Base-by-base conservation (phyloP, 2,329 filamentous ascomycete genomes). In the Claviceps sorghi region DNA sequence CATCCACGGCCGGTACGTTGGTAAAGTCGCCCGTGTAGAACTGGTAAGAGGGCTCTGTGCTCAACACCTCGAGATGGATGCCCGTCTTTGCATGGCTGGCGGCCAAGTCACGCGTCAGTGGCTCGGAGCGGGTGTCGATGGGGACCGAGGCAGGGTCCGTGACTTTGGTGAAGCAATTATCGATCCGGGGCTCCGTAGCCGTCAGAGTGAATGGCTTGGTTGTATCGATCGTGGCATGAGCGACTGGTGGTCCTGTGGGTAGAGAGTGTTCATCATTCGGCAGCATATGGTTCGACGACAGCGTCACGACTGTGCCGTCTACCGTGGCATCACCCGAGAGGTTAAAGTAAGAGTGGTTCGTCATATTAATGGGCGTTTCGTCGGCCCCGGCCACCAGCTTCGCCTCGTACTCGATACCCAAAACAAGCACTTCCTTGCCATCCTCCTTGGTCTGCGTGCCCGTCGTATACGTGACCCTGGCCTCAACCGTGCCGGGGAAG, bases 11-110 rank as follows among this genome's bases (percentile, higher is more conserved):
- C 0, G 86, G 84, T 13, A 95, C 84, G 60, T 93, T 72, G 58
- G 94, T 89, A 63, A 82, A 84, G 63, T 86, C 84, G 58, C 91
- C 93, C 0, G 89, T 94, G 70, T 97, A 97, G 71, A 96, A 95
- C 68, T 97, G 91, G 75, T 96, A 97, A 0, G 88, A 87, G 0
- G 93, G 93, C 73, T 97, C 91, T 0, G 91, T 97, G 72, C 87
- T 93, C 62, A 82, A 74, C 6, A 95, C 84, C 67, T 96, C 87
- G 49, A 97, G 80, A 65, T 94, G 84, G 58, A 96, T 76, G 56
- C 81, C 80, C 30, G 82, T 84, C 49, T 73, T 74, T 6, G 88
- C 80, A 66, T 96, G 88, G 66, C 78, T 78, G 54, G 93, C 86
- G 26, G 78, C 72, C 46, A 87, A 79, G 46, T 91, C 79, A 54